Evolutionary conservation across 208 protist genomes (phyloP), one percentile per base, ranked within the genome.

Genomic region (Acanthamoeba lenticulata): DNA sequence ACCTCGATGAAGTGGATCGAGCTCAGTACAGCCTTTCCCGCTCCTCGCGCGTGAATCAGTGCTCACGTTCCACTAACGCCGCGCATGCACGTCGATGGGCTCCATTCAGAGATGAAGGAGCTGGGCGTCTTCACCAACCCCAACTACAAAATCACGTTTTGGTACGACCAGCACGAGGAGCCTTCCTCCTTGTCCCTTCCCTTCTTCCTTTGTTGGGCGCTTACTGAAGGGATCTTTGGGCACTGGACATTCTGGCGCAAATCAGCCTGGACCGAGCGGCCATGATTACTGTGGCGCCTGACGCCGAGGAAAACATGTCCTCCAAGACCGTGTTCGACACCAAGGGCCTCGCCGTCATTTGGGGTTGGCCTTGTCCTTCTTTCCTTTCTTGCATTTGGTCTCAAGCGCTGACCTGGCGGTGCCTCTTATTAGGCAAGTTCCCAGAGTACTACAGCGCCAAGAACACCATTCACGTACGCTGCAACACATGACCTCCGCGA

Each of bases 1-100:
- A 92, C 86, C 27, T 92, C 86, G 2, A 77, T 67, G 86, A 92
- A 92, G 27, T 92, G 86, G 86, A 74, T 92, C 5, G 55, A 92
- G 72, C 77, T 86, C 6, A 86, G 77, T 86, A 55, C 0, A 34
- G 19, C 42, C 34, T 83, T 13, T 47, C 19, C 29, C 72, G 4
- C 24, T 83, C 72, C 5, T 29, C 13, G 5, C 42, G 5, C 27
- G 11, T 83, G 9, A 29, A 27, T 83, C n/a, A n/a, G n/a, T n/a
- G n/a, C n/a, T n/a, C n/a, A n/a, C n/a, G n/a, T n/a, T n/a, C n/a
- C n/a, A n/a, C n/a, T n/a, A n/a, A n/a, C n/a, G n/a, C n/a, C n/a
- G n/a, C n/a, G n/a, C n/a, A n/a, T n/a, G n/a, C n/a, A n/a, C n/a
- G n/a, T n/a, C n/a, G n/a, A n/a, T 44, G 0, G 29, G 15, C 2